Base-by-base conservation (phyloP, 2,329 filamentous ascomycete species). In the Dactylellina cionopaga region DNA sequence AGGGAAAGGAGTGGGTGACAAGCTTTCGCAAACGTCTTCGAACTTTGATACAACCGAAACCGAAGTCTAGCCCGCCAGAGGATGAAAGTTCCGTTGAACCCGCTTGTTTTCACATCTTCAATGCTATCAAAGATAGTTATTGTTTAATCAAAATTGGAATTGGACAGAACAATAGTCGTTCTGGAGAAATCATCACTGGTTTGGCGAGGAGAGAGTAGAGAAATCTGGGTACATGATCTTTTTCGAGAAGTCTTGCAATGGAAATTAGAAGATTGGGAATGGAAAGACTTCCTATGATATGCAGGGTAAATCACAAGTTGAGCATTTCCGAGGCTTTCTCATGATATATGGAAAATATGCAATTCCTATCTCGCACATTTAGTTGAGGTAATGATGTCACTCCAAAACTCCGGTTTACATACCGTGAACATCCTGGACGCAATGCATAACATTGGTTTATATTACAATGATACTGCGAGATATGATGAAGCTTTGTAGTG, bases 131-230 rank as follows among this genome's bases (percentile, higher is more conserved):
- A 31, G 33, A 9, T 1, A n/a, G n/a, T n/a, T 1, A 3, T 44
- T 1, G 7, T 44, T 22, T 10, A 7, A 11, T 44, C 37, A 15
- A 58, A 33, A 37, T 9, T 44, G 6, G 37, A 58, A 33, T 25
- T 58, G 4, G 25, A 44, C 22, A 22, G 5, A n/a, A 25, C 25
- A 5, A 58, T 44, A 24, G 10, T 44, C 0, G 17, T 33, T 31
- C 37, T 56, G 9, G 54, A 58, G 27, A 58, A 24, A 9, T 58
- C 54, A 24, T 58, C 54, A 7, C n/a, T 58, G 13, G 5, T 58
- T 15, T 24, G 54, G 22, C 13, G 54, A 22, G 3, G 22, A 22
- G 24, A 58, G 25, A 44, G 33, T 11, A 37, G 54, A n/a, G n/a
- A 24, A 3, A 33, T 58, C 25, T 58, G 54, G 54, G 24, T 58